Base-by-base conservation (phyloP, 352 stramenopile genomes). In the Phytophthora pluvialis region DNA sequence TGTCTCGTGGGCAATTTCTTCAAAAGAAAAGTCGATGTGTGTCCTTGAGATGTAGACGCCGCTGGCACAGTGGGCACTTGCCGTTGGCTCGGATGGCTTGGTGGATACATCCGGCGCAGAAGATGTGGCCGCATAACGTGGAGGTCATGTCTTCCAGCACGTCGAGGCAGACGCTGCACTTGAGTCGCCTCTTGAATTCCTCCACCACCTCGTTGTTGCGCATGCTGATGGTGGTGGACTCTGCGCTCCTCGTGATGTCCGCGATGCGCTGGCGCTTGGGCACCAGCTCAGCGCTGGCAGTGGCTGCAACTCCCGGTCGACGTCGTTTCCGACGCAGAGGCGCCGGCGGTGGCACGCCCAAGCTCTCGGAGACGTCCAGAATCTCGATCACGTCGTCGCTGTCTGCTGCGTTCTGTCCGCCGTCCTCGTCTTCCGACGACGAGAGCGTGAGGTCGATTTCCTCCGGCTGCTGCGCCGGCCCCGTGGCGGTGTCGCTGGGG, bases 101-200 rank as follows among this genome's bases (percentile, higher is more conserved):
- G 42, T 75, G 68, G 64, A 95, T 92, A 66, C 82, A 94, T 21
- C 75, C 72, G n/a, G 63, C 73, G 59, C 87, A 95, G 62, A 89
- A 95, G 7, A 94, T 78, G 63, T 95, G 87, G 6, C 87, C 85
- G 55, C 87, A 95, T 28, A 81, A 70, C 1, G 87, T 94, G 25
- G 85, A 92, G 4, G 87, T 93, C 70, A 95, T 94, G 55, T 90
- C 75, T 45, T 91, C 60, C 46, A 94, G 78, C 49, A 81, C 67
- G 32, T 94, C 87, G 2, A 95, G 70, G 45, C 87, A 94, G 42
- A 95, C 89, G 70, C 80, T 93, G 78, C 83, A 94, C 78, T 93
- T 94, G 61, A 94, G 81, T 38, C 70, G 64, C 10, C 45, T 36
- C 69, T 94, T 94, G 64, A 94, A 92, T 32, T 75, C 67, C 79